Percentiles rank a stretch among this genome's conserved stretches.
Evolutionary conservation across 768 basidiomycete genomes (phyloP).

Genomic region (Suillus tomentosus): DNA sequence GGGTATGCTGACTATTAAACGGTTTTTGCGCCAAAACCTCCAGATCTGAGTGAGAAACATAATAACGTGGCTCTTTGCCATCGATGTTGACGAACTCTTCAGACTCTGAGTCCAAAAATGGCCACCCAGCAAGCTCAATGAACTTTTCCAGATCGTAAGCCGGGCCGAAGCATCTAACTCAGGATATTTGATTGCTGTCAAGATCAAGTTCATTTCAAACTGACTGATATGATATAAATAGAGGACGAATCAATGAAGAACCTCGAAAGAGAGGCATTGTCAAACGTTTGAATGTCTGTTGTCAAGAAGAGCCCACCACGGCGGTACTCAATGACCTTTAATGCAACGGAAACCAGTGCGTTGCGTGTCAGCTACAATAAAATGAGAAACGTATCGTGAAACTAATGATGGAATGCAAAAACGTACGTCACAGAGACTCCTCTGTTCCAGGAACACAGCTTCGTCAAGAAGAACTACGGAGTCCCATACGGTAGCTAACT

Average conservation of each 20-base stretch:
- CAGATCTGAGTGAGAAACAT: constrained; percentile 18
- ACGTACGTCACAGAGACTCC: constrained; percentile 39
- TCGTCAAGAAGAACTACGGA: constrained; percentile 61
- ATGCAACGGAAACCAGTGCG: constrained; percentile 72
- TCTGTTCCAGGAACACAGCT: constrained; percentile 21
- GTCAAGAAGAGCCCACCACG: constrained; percentile 62
- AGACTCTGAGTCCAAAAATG: constrained; percentile 10
- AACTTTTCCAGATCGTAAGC: constrained; percentile 28
- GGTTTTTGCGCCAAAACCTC: constrained; percentile 25
- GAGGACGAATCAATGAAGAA: constrained; percentile 50
- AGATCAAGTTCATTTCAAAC: neutral
- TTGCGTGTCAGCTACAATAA: constrained; percentile 49
- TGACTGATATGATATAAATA: neutral
- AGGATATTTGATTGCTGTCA: constrained; percentile 26
- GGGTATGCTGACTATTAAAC: constrained; percentile 27
- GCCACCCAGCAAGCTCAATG: constrained; percentile 22
- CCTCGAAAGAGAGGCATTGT: constrained; percentile 69
- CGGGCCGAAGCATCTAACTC: constrained; percentile 27
- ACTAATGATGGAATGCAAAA: neutral
- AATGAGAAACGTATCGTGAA: neutral
- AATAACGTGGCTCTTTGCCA: constrained; percentile 13
- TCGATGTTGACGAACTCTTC: constrained; percentile 12
- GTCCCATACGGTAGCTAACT: constrained; percentile 59
- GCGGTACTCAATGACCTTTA: constrained; percentile 61
- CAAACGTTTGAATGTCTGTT: constrained; percentile 45